phyloP scores from a whole-genome alignment of 805 yeast genomes.

The Scheffersomyces stipitis region DNA sequence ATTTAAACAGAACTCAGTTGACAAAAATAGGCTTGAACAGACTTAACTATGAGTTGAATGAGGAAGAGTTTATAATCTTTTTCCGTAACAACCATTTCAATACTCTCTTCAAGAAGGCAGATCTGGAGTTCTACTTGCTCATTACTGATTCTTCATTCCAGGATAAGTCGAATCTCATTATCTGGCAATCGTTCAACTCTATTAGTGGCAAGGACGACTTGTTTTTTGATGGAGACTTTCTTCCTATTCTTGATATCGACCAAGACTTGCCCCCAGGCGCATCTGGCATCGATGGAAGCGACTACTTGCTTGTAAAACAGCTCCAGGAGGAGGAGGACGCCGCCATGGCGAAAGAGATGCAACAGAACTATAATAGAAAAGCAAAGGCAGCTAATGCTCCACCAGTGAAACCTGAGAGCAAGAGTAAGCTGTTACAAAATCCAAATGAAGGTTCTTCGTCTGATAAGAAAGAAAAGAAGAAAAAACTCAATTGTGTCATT shows the following conservation, averaged over 20 bases:
- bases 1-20: constrained; percentile 69
- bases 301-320: constrained; percentile 40
- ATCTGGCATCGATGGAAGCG: constrained; percentile 12
- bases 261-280: constrained; percentile 4
- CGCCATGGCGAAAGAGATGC: constrained; percentile 46
- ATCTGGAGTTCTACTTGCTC: constrained; percentile 54
- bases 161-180: constrained; percentile 39
- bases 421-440: constrained; percentile 2
- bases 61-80: constrained; percentile 63
- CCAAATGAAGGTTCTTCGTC: too few species aligned
- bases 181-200: constrained; percentile 79
- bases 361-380: constrained; percentile 27
- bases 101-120: constrained; percentile 58
- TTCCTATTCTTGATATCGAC: constrained; percentile 39
- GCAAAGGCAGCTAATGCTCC: not conserved
- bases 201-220: constrained; percentile 68
- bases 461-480: constrained; percentile 13
- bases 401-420: constrained; percentile 2
- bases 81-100: constrained; percentile 90
- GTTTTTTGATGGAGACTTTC: constrained; percentile 66
- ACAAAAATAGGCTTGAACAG: constrained; percentile 63
- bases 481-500: constrained; percentile 21
- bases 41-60: constrained; percentile 44
- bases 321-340: constrained; percentile 61
- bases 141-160: constrained; percentile 75